Conservation (phyloP, 2,329 filamentous ascomycete genomes). For the Colletotrichum sp. region DNA sequence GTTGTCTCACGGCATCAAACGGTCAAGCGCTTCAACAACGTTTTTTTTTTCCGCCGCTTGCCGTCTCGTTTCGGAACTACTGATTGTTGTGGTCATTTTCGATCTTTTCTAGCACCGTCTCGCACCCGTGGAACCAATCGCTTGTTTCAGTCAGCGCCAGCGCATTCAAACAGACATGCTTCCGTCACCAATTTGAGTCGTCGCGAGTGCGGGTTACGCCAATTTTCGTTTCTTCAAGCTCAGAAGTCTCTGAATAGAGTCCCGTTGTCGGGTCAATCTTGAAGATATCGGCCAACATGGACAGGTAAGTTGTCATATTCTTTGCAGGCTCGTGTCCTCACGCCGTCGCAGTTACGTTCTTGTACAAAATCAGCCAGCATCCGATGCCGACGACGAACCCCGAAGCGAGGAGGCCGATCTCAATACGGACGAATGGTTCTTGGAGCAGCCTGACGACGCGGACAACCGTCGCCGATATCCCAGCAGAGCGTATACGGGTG, state of each 20-base stretch:
- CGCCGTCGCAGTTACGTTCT: background rate
- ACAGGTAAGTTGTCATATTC: background rate
- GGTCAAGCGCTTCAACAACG: background rate
- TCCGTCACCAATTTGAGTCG: background rate
- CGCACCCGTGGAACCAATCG: background rate
- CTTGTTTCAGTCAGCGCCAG: background rate
- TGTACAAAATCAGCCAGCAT: background rate
- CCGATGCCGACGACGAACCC: background rate
- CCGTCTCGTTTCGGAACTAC: background rate
- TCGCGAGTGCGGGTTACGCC: background rate
- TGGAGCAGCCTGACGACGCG: background rate
- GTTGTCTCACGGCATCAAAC: background rate
- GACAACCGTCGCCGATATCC: background rate
- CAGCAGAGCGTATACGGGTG: background rate
- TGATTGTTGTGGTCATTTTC: background rate
- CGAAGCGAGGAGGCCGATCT: background rate
- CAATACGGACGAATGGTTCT: background rate
- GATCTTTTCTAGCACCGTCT: background rate
- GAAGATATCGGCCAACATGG: background rate
- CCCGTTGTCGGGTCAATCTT: background rate
- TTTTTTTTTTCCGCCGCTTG: background rate
- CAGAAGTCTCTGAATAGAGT: background rate
- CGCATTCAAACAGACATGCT: background rate
- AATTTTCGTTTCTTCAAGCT: background rate
- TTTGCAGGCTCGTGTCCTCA: background rate